Base-by-base conservation (phyloP, 1,139 yeast species). In the Geotrichum macrosporum region DNA sequence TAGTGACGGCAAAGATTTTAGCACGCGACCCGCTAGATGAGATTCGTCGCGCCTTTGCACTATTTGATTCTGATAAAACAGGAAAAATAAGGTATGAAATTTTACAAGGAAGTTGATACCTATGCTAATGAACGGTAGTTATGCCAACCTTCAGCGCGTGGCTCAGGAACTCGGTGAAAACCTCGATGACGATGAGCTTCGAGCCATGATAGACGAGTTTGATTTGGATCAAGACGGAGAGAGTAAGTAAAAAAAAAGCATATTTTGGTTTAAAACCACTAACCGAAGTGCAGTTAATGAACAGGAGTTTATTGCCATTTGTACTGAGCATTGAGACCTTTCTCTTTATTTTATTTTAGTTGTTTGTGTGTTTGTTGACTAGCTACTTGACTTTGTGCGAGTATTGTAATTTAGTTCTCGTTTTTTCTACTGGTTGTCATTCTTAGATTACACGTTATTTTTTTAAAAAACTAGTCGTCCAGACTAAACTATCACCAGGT, bases 181-280 rank as follows among this genome's bases (percentile, higher is more conserved):
- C 59, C 71, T 94, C 51, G 83, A 87, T 8, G 98, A 92, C 55
- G 96, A 88, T 51, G 98, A 94, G 60, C 72, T 94, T 48, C 76
- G 84, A 55, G 96, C 97, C 10, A 92, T 94, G 98, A 92, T 94
- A 55, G 96, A 89, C 54, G 98, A 92, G 66, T 94, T 94, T 62
- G 99, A 94, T 67, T 70, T 92, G 50, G 97, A 94, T 64, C 95
- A 86, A 53, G 98, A 94, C 64, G 98, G 97, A 41, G 96, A 85
- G 57, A 88, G 76, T 72, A 36, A 16, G 53, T 46, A 22, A 18
- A 34, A 22, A 36, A 10, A 8, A 16, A 4, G 9, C 2, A 10
- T 18, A 20, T 32, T 35, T 9, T 27, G n/a, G 10, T 16, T 4
- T 21, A 12, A 13, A 16, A 8, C 38, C 44, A 38, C 48, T 44